A percentile compares a stretch with the other conserved stretches of the same genome.
Conservation (phyloP, 169 alveolate species). For the Babesia gibsoni region DNA sequence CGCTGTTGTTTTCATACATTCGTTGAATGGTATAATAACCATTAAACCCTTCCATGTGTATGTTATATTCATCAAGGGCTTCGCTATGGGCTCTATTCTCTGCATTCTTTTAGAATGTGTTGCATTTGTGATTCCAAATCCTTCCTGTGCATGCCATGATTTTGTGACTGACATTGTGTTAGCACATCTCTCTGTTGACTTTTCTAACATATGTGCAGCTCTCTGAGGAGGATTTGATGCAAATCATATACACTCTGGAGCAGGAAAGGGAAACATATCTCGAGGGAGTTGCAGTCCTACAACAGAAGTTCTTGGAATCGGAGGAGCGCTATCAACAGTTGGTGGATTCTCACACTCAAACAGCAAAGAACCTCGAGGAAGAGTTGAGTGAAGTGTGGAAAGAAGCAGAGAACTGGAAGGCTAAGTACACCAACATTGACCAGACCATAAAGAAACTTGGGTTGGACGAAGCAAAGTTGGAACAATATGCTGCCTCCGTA, state of each 20-base stretch:
- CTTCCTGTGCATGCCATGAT: too few species aligned
- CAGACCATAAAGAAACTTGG: neutral
- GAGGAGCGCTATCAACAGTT: slow-evolving; percentile 62
- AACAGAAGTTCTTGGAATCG: slow-evolving; percentile 55
- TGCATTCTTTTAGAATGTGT: too few species aligned
- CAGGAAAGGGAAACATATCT: slow-evolving; percentile 60
- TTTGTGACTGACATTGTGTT: too few species aligned
- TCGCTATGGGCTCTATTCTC: too few species aligned
- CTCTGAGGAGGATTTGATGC: slow-evolving; percentile 32
- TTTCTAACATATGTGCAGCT: too few species aligned
- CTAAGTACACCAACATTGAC: slow-evolving; percentile 12
- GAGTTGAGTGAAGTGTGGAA: slow-evolving; percentile 64
- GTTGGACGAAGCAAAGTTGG: neutral
- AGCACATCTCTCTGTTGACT: too few species aligned
- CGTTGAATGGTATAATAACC: too few species aligned
- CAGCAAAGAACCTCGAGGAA: slow-evolving; percentile 46
- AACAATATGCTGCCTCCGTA: too few species aligned
- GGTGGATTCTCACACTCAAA: slow-evolving; percentile 51
- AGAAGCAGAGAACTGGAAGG: slow-evolving; percentile 65
- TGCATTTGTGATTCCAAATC: too few species aligned
- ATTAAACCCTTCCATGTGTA: too few species aligned
- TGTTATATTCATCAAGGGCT: too few species aligned
- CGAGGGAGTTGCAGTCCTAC: slow-evolving; percentile 58
- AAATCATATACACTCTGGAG: slow-evolving; percentile 43
- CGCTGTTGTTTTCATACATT: too few species aligned